Evolutionary conservation across 2,329 filamentous ascomycete species (phyloP), one percentile per base, ranked within the genome.

Genomic region (Dissoconium aciculare): DNA sequence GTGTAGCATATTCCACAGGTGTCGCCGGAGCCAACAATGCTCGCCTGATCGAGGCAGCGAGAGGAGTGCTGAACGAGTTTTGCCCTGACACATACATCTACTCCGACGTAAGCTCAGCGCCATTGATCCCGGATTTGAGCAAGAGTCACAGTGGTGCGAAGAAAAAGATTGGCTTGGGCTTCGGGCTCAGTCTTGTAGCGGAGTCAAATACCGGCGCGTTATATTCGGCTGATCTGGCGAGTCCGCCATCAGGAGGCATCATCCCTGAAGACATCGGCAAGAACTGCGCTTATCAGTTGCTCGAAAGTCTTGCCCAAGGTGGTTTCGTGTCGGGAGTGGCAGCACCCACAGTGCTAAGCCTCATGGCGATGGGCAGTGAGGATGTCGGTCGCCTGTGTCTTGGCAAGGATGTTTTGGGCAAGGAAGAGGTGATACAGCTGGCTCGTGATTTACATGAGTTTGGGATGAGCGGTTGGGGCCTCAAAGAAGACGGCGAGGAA

Each of bases 301-400:
- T 98, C 9, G 85, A 95, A 56, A 69, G 74, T 13, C 77, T 95
- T 38, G 71, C 71, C 30, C 70, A 76, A 44, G 87, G 85, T 8
- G 89, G 89, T 1, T 93, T 83, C 52, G 79, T 81, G 3, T 77
- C 74, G 31, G 66, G 64, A 10, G 67, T 78, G 3, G 79, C 82
- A 2, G 74, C 76, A 4, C 64, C 71, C 3, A 87, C 78, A 0
- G 67, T 93, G 41, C 56, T 98, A 31, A 80, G 76, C 11, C 63
- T 98, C 39, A 98, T 98, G 89, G 83, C 85, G 17, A 95, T 98
- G 89, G 89, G 89, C 0, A 82, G 79, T 1, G 89, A 95, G 53
- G 89, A 98, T 55, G 84, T 98, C 10, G 89, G 89, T 4, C 70
- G 89, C 36, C 55, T 98, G 42, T 71, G 81, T 39, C 53, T 98